phyloP scores from a whole-genome alignment of 2,329 filamentous ascomycete species.

The Mollisia scopiformis region DNA sequence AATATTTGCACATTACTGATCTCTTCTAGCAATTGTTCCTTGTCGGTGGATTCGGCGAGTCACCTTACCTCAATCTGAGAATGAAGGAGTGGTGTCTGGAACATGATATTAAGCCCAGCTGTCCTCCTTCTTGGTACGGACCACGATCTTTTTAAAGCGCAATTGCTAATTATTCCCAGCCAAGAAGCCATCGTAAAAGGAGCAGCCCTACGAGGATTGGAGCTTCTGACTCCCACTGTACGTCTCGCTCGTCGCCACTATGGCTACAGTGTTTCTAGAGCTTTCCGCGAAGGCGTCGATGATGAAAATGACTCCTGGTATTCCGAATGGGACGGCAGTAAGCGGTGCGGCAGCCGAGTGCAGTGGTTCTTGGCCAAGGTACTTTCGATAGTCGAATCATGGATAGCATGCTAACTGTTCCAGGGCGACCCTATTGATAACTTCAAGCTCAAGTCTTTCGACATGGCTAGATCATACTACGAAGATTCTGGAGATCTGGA shows the following conservation, averaged over 20 bases:
- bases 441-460: slow-evolving; percentile 5
- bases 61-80: slow-evolving; percentile 5
- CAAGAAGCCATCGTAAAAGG: slow-evolving; percentile 10
- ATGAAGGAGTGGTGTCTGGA: slow-evolving; percentile 7
- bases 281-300: slow-evolving; percentile 9
- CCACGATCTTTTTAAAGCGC: not conserved
- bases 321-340: slow-evolving; percentile 1
- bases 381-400: not conserved
- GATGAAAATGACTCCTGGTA: not conserved
- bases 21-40: not conserved
- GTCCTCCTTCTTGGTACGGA: not conserved
- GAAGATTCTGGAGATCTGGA: not conserved
- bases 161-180: not conserved
- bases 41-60: slow-evolving; percentile 15
- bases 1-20: not conserved
- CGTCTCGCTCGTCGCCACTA: slow-evolving; percentile 5
- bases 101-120: slow-evolving; percentile 1
- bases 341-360: not conserved
- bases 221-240: not conserved
- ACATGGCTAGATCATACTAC: not conserved
- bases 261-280: not conserved
- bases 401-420: not conserved
- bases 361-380: slow-evolving; percentile 2
- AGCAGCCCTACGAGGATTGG: slow-evolving; percentile 16
- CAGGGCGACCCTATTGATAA: slow-evolving; percentile 8